A percentile compares a stretch with the other conserved stretches of the same genome.
These are phyloP conservation scores for Rubroshorea leprosula DNA, from an alignment of 345 rosid genomes.

Conservation along the genomic window DNA sequence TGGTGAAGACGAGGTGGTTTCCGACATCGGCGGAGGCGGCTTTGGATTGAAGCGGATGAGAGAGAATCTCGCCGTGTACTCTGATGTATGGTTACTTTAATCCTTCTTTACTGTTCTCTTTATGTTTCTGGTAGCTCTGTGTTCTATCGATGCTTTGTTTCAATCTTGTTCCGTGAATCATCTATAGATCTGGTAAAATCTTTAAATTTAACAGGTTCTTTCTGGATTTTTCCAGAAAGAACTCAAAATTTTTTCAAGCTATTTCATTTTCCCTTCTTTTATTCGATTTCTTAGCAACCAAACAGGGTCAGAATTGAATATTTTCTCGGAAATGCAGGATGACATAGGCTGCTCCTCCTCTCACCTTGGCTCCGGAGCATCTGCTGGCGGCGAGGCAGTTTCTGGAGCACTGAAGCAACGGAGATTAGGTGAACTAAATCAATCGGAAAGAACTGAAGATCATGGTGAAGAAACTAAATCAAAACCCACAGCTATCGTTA, in stretches of 20 bases:
- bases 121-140: background rate
- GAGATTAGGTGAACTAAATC: conserved; percentile 24
- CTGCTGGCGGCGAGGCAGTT: conserved; percentile 20
- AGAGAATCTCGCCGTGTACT: conserved; percentile 25
- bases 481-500: conserved; percentile 31
- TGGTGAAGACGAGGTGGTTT: conserved; percentile 26
- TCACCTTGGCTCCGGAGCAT: conserved; percentile 12
- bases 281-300: background rate
- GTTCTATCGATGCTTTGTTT: background rate
- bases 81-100: conserved; percentile 37
- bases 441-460: conserved; percentile 3
- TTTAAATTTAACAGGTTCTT: background rate
- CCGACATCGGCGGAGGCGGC: conserved; percentile 11
- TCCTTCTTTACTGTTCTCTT: background rate
- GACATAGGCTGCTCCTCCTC: conserved; percentile 46
- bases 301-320: conserved; percentile 2
- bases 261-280: background rate
- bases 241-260: no score
- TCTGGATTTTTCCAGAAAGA: no score
- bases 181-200: background rate
- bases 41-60: conserved; percentile 35
- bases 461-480: conserved; percentile 21
- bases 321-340: conserved; percentile 31
- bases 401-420: conserved; percentile 33
- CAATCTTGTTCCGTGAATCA: background rate